phyloP scores from a whole-genome alignment of 768 basidiomycete species.

The Pleurotus salmoneostramineus region DNA sequence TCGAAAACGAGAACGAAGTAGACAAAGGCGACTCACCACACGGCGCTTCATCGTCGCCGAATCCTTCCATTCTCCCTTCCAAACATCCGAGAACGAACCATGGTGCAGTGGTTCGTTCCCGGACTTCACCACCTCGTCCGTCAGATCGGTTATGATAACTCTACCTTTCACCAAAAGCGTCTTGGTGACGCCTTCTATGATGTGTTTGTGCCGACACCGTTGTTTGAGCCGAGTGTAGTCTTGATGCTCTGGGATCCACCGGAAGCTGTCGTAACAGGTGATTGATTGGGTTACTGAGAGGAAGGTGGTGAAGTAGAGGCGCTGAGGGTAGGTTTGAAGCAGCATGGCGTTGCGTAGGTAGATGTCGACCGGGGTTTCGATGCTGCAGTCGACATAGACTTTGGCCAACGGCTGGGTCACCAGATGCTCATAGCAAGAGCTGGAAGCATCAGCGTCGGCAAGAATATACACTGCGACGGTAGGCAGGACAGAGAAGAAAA shows the following conservation, averaged over 20 bases:
- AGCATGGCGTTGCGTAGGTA: conserved; percentile 58
- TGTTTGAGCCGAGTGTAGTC: conserved; percentile 55
- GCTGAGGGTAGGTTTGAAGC: conserved; percentile 46
- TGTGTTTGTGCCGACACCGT: conserved; percentile 53
- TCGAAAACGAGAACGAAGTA: conserved; percentile 12
- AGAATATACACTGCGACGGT: conserved; percentile 52
- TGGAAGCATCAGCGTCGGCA: conserved; percentile 23
- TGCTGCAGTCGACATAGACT: conserved; percentile 41
- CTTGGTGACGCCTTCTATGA: conserved; percentile 52
- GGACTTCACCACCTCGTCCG: conserved; percentile 46
- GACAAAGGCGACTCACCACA: conserved; percentile 11
- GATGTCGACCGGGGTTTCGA: conserved; percentile 52
- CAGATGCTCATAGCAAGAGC: conserved; percentile 2
- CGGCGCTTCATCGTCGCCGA: conserved; percentile 33
- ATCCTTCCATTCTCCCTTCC: conserved; percentile 55
- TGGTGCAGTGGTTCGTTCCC: conserved; percentile 45
- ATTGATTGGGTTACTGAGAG: conserved; percentile 47
- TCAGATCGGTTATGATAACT: conserved; percentile 47
- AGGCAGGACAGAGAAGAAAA: conserved; percentile 55
- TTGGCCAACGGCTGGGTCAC: conserved; percentile 14
- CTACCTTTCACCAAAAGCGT: conserved; percentile 47
- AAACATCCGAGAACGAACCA: conserved; percentile 60
- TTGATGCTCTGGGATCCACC: conserved; percentile 49
- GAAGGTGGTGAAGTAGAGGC: conserved; percentile 51
- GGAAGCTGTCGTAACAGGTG: conserved; percentile 53